These are phyloP conservation scores for Aspergillus sp. DNA, from an alignment of 2,329 filamentous ascomycete genomes.

Conservation along the genomic window DNA sequence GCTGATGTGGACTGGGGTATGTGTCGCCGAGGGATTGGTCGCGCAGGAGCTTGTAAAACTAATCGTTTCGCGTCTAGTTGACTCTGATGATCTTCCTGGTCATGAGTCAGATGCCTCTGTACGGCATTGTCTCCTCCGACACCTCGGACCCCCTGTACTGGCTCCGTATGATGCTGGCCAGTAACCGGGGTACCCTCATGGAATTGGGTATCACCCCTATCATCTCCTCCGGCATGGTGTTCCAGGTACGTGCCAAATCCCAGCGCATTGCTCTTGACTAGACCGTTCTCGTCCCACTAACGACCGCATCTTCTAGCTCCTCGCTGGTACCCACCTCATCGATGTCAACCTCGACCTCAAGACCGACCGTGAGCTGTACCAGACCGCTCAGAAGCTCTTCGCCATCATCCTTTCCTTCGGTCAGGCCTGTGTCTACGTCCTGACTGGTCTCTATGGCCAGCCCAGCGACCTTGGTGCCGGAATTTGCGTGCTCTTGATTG, in stretches of 20 bases:
- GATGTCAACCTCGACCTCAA: conserved; percentile 99
- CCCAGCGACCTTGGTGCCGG: conserved; percentile 95
- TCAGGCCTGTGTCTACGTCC: conserved; percentile 96
- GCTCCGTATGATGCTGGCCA: conserved; percentile 99
- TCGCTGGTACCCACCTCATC: conserved; percentile 98
- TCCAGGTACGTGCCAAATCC: conserved; percentile 62
- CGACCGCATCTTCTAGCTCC: conserved; percentile 56
- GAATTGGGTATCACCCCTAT: conserved; percentile 97
- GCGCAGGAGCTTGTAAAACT: conserved; percentile 15
- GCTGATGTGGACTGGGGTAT: conserved; percentile 84
- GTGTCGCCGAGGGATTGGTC: conserved; percentile 21
- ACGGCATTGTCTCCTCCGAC: conserved; percentile 98
- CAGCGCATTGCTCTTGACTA: not conserved
- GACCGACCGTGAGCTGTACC: conserved; percentile 98
- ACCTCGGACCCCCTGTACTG: conserved; percentile 99
- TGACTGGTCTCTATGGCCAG: conserved; percentile 95
- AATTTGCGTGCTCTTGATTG: conserved; percentile 96
- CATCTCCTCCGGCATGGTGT: conserved; percentile 99
- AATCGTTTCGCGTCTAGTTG: conserved; percentile 48
- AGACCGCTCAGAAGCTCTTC: conserved; percentile 98
- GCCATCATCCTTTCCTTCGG: conserved; percentile 97
- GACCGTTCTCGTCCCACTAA: conserved; percentile 14
- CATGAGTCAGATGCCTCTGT: conserved; percentile 99
- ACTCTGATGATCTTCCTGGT: conserved; percentile 98
- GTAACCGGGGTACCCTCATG: conserved; percentile 96